Conservation (phyloP, 805 yeast species). For the Teunomyces kruisii region DNA sequence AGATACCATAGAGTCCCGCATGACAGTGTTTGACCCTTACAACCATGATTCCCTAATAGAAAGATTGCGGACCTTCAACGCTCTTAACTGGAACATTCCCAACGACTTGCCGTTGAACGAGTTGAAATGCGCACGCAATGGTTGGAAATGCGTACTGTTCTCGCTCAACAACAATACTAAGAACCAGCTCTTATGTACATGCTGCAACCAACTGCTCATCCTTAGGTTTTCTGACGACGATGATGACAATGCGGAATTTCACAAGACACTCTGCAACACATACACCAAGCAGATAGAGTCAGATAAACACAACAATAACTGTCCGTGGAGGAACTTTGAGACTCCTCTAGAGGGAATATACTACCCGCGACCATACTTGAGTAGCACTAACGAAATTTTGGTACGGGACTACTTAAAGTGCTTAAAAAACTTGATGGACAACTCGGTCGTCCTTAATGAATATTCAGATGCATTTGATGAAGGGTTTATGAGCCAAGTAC, state of each 20-base stretch:
- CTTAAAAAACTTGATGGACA: slow-evolving; percentile 29
- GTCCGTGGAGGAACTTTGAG: slow-evolving; percentile 39
- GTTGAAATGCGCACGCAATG: slow-evolving; percentile 48
- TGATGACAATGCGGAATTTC: slow-evolving; percentile 59
- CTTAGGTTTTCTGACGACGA: slow-evolving; percentile 25
- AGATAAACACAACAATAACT: slow-evolving; percentile 28
- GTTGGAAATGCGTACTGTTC: slow-evolving; percentile 50
- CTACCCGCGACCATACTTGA: slow-evolving; percentile 33
- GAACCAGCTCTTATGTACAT: slow-evolving; percentile 34
- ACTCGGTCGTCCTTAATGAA: slow-evolving; percentile 16
- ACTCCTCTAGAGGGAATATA: slow-evolving; percentile 34
- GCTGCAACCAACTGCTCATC: slow-evolving; percentile 29
- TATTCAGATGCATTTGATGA: slow-evolving; percentile 8
- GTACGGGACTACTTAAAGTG: slow-evolving; percentile 27
- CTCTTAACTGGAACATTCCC: slow-evolving; percentile 49
- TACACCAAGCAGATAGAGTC: slow-evolving; percentile 25
- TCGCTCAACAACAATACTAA: slow-evolving; percentile 19
- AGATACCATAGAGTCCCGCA: slow-evolving; percentile 14
- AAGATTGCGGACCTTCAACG: slow-evolving; percentile 44
- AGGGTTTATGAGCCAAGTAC: neutral
- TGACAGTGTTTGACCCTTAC: slow-evolving; percentile 37
- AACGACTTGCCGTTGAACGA: slow-evolving; percentile 36
- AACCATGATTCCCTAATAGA: slow-evolving; percentile 32
- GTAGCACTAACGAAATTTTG: slow-evolving; percentile 27
- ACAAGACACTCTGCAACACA: slow-evolving; percentile 13